Conservation (phyloP, 371 early-diverging fungal genomes). For the Choanephora cucurbitarum region DNA sequence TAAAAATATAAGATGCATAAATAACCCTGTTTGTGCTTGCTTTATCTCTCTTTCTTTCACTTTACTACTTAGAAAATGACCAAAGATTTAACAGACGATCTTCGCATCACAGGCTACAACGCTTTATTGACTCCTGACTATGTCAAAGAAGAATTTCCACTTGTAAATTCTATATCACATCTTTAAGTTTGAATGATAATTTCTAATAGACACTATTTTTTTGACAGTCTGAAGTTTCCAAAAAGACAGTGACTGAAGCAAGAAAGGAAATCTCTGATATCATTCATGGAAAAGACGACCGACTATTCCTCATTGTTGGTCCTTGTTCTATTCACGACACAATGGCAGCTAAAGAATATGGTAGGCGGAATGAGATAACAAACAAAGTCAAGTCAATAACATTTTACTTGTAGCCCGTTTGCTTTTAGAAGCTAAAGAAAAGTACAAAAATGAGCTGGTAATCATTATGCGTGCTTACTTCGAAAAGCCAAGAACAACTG, state of each 20-base stretch:
- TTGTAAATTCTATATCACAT: slow-evolving; percentile 35
- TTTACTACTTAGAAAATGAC: neutral
- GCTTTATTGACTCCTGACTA: slow-evolving; percentile 42
- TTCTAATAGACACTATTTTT: too few relatives aligned
- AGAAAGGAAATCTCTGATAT: slow-evolving; percentile 68
- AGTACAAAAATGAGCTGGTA: slow-evolving; percentile 62
- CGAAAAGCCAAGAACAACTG: slow-evolving; percentile 93
- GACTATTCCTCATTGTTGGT: slow-evolving; percentile 85
- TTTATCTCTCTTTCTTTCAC: slow-evolving; percentile 14
- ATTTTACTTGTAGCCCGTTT: slow-evolving; percentile 19
- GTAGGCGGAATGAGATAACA: slow-evolving; percentile 15
- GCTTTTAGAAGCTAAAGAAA: slow-evolving; percentile 35
- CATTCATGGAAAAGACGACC: slow-evolving; percentile 79
- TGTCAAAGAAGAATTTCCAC: slow-evolving; percentile 55
- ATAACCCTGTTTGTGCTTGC: slow-evolving; percentile 5
- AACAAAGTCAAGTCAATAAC: neutral
- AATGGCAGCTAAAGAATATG: slow-evolving; percentile 83
- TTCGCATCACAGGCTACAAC: slow-evolving; percentile 44
- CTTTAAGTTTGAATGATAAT: too few relatives aligned
- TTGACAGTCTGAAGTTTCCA: slow-evolving; percentile 33
- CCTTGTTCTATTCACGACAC: slow-evolving; percentile 96
- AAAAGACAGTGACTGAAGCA: slow-evolving; percentile 36
- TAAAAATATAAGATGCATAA: neutral
- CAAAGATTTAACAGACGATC: slow-evolving; percentile 24
- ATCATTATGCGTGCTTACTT: slow-evolving; percentile 94